These are phyloP conservation scores for Tuber calosporum DNA, from an alignment of 495 filamentous ascomycete species.

Conservation along the genomic window DNA sequence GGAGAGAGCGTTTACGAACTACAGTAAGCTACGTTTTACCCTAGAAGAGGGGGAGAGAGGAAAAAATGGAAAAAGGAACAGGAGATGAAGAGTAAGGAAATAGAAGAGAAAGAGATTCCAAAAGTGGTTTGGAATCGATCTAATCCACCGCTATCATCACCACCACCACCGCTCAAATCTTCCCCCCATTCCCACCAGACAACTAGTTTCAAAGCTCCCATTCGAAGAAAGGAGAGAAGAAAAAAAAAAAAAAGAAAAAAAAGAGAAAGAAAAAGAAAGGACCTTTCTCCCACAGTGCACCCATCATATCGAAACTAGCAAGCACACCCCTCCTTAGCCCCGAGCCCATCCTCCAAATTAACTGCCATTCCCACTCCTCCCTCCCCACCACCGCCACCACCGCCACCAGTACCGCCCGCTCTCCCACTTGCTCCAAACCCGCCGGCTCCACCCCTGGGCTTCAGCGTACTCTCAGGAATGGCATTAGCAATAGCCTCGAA, in stretches of 20 bases:
- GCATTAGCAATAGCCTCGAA: conserved; percentile 98
- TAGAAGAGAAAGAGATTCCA: neutral
- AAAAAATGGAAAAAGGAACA: neutral
- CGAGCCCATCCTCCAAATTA: conserved; percentile 54
- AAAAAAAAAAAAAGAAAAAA: neutral
- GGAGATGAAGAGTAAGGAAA: neutral
- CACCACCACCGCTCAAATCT: neutral
- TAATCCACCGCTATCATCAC: neutral
- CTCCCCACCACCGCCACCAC: conserved; percentile 49
- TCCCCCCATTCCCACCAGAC: neutral
- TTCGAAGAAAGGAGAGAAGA: conserved; percentile 3
- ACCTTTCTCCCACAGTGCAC: neutral
- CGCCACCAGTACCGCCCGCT: conserved; percentile 47
- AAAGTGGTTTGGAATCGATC: neutral
- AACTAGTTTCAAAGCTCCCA: conserved; percentile 4
- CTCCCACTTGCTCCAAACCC: conserved; percentile 48
- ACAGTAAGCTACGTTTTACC: neutral
- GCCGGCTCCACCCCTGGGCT: conserved; percentile 65
- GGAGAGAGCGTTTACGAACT: neutral
- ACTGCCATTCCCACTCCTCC: conserved; percentile 53
- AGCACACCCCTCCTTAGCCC: conserved; percentile 85
- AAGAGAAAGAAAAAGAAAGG: neutral
- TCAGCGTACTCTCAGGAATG: conserved; percentile 91
- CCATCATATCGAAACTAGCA: conserved; percentile 50
- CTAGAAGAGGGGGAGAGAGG: neutral